These are phyloP conservation scores for Leccinum uliginosum DNA, from an alignment of 768 basidiomycete genomes.

Conservation along the genomic window DNA sequence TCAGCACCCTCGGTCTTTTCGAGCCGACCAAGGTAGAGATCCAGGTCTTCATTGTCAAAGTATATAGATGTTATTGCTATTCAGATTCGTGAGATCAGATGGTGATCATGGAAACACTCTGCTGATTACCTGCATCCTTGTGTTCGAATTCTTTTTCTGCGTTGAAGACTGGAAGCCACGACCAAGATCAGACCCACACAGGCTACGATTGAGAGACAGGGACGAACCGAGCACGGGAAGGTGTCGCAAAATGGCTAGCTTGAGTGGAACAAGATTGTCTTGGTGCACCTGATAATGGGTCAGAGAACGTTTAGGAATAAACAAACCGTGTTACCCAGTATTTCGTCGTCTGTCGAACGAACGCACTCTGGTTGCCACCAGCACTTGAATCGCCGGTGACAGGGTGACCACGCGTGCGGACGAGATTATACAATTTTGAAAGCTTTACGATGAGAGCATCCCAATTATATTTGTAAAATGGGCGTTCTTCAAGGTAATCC, in stretches of 20 bases:
- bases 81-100: slow-evolving; percentile 8
- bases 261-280: slow-evolving; percentile 91
- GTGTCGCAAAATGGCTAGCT: slow-evolving; percentile 87
- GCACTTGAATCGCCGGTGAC: slow-evolving; percentile 91
- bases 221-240: slow-evolving; percentile 86
- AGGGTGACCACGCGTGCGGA: slow-evolving; percentile 92
- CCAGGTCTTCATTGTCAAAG: slow-evolving; percentile 93
- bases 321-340: slow-evolving; percentile 76
- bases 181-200: slow-evolving; percentile 4
- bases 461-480: slow-evolving; percentile 97
- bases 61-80: slow-evolving; percentile 95
- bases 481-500: slow-evolving; percentile 88
- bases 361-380: slow-evolving; percentile 93
- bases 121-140: slow-evolving; percentile 65
- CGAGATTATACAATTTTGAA: slow-evolving; percentile 91
- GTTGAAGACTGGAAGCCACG: slow-evolving; percentile 68
- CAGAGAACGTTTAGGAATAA: background rate
- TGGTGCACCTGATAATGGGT: slow-evolving; percentile 59
- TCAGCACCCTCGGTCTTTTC: slow-evolving; percentile 99
- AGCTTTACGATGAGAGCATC: slow-evolving; percentile 95
- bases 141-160: slow-evolving; percentile 87
- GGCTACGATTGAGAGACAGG: background rate
- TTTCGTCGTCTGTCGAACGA: slow-evolving; percentile 98
- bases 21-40: slow-evolving; percentile 91
- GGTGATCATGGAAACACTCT: background rate